Evolutionary conservation across 2,329 filamentous ascomycete genomes (phyloP).

Genomic region (Calycina herbarum): DNA sequence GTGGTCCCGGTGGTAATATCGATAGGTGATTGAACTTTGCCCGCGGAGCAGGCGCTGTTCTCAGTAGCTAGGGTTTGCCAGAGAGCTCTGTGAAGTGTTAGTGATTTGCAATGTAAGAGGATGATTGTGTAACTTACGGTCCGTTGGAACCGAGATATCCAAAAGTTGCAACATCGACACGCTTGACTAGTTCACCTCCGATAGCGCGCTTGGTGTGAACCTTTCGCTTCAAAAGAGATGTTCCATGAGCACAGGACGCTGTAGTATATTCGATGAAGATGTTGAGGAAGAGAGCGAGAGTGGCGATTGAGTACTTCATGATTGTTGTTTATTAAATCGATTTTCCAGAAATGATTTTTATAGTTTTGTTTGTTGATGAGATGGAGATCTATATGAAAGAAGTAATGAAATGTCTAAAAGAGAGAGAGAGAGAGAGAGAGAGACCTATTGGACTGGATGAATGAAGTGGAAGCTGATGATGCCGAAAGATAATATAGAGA

Average conservation of each 20-base stretch:
- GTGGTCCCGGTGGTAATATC: not conserved
- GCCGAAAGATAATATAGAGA: not conserved
- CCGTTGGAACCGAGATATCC: slow-evolving; percentile 24
- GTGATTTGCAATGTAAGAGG: not conserved
- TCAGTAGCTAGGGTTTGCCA: slow-evolving; percentile 21
- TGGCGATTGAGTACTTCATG: slow-evolving; percentile 12
- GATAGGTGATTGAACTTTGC: slow-evolving; percentile 8
- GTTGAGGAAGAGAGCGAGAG: slow-evolving; percentile 12
- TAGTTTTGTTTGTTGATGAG: not conserved
- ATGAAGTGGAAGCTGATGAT: not conserved
- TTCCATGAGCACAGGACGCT: slow-evolving; percentile 27
- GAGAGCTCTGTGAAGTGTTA: slow-evolving; percentile 16
- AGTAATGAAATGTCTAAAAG: not conserved
- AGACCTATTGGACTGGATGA: not conserved
- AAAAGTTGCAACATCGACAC: slow-evolving; percentile 21
- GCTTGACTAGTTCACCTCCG: slow-evolving; percentile 13
- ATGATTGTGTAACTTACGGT: slow-evolving; percentile 21
- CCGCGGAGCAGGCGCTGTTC: slow-evolving; percentile 20
- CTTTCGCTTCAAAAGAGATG: slow-evolving; percentile 19
- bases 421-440: too few species aligned
- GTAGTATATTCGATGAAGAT: slow-evolving; percentile 17
- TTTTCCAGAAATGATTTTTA: not conserved
- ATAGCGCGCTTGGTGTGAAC: slow-evolving; percentile 15
- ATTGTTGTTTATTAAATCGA: slow-evolving; percentile 2
- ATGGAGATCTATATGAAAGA: not conserved